Conservation (phyloP, 2,329 filamentous ascomycete genomes). For the Sphaerulina vaccinii region DNA sequence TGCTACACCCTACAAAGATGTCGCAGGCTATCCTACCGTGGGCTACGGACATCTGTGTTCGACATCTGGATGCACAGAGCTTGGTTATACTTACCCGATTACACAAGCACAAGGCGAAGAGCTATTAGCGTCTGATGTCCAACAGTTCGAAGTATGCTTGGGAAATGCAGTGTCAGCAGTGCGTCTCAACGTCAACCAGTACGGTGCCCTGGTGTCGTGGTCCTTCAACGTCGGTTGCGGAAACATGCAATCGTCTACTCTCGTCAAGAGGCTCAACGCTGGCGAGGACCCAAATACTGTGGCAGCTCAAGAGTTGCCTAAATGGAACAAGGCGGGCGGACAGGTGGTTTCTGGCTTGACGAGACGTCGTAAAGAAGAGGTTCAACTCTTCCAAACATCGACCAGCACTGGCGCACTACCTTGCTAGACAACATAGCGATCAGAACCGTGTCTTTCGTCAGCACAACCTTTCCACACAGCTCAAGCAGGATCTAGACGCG, state of each 20-base stretch:
- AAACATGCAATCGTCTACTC: conserved; percentile 15
- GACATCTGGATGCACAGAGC: conserved; percentile 9
- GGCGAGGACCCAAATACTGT: conserved; percentile 16
- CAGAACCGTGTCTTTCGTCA: too few species aligned
- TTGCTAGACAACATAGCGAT: conserved; percentile 7
- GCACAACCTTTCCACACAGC: too few species aligned
- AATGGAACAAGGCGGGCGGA: conserved; percentile 16
- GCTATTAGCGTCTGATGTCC: conserved; percentile 13
- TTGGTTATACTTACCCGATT: conserved; percentile 12
- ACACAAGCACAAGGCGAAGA: conserved; percentile 9
- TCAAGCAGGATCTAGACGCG: too few species aligned
- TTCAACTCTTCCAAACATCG: conserved; percentile 13
- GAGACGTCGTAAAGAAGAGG: conserved; percentile 12
- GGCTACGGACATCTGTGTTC: conserved; percentile 17
- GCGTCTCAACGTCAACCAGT: conserved; percentile 17
- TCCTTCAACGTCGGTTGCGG: conserved; percentile 17
- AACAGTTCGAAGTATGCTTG: conserved; percentile 14
- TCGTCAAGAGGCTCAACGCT: conserved; percentile 13
- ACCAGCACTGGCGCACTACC: conserved; percentile 13
- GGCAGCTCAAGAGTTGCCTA: conserved; percentile 13
- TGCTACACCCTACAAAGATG: conserved; percentile 13
- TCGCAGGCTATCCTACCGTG: conserved; percentile 11
- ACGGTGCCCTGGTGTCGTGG: conserved; percentile 18
- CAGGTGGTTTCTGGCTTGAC: conserved; percentile 9
- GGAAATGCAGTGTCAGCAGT: conserved; percentile 10